Conservation (phyloP, 345 rosid species). For the Garcia nutans region DNA sequence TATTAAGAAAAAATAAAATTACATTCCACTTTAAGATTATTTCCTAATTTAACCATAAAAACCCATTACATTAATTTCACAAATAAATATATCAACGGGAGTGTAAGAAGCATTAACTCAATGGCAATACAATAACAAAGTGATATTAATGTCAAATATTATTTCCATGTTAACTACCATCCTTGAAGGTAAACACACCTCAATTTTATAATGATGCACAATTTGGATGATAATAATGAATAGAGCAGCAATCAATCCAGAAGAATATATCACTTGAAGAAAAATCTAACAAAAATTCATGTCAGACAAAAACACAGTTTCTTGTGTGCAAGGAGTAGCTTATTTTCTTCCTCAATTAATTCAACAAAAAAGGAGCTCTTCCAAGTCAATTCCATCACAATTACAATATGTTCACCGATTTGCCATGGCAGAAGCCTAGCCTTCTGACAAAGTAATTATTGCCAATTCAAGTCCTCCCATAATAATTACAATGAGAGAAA, state of each 20-base stretch:
- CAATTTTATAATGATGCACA: neutral
- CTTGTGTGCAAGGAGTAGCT: conserved; percentile 26
- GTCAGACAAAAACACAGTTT: neutral
- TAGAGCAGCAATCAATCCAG: neutral
- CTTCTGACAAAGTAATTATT: conserved; percentile 35
- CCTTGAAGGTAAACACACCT: neutral
- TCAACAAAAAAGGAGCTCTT: conserved; percentile 21
- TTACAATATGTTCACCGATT: conserved; percentile 26
- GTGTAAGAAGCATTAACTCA: too few relatives aligned
- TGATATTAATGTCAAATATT: too few relatives aligned
- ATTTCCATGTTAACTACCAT: too few relatives aligned
- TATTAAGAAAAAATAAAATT: too few relatives aligned
- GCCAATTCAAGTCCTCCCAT: conserved; percentile 20
- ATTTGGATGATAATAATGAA: neutral
- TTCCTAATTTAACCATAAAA: too few relatives aligned
- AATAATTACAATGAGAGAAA: conserved; percentile 13
- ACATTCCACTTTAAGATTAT: too few relatives aligned
- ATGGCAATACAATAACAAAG: too few relatives aligned
- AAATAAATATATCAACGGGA: too few relatives aligned
- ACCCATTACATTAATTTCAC: too few relatives aligned
- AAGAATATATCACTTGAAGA: conserved; percentile 1
- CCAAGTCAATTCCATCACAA: conserved; percentile 29
- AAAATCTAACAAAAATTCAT: conserved; percentile 23
- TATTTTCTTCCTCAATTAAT: conserved; percentile 40
- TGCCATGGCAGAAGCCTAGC: conserved; percentile 30